phyloP scores from a whole-genome alignment of 768 basidiomycete genomes.

The Mycena galericulata region DNA sequence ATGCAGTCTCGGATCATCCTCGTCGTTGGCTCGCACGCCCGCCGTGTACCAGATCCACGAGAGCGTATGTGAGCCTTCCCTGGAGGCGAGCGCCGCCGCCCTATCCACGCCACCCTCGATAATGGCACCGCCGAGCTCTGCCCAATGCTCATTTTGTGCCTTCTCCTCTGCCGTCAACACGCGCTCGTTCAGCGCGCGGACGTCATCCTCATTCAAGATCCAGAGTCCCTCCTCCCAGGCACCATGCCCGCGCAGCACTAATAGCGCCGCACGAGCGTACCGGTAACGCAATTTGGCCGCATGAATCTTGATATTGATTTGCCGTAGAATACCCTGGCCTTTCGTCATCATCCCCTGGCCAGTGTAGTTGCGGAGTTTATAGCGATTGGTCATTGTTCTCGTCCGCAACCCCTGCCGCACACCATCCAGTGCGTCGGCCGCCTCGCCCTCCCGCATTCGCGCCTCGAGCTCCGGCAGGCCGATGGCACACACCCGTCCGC shows the following conservation, averaged over 20 bases:
- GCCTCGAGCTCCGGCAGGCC: neutral
- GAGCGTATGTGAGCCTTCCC: neutral
- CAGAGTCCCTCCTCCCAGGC: constrained; percentile 1
- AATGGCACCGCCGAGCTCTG: no score
- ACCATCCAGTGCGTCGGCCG: neutral
- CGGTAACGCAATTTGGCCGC: constrained; percentile 3
- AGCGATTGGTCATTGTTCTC: constrained; percentile 5
- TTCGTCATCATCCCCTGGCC: neutral
- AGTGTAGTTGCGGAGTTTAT: constrained; percentile 2
- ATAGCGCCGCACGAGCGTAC: neutral
- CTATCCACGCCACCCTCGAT: no score
- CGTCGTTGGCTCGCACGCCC: neutral
- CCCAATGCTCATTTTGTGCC: no score
- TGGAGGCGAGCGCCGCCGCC: neutral
- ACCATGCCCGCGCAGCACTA: neutral
- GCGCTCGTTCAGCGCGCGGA: constrained; percentile 9
- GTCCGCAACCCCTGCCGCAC: constrained; percentile 1
- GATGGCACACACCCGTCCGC: neutral
- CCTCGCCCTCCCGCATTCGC: neutral
- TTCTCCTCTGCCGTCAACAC: no score
- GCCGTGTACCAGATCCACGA: constrained; percentile 8
- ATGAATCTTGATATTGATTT: neutral
- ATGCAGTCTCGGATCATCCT: neutral
- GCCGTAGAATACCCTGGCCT: neutral
- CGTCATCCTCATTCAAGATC: neutral